phyloP scores from a whole-genome alignment of 495 filamentous ascomycete genomes.

The Mycothermus thermophilus region DNA sequence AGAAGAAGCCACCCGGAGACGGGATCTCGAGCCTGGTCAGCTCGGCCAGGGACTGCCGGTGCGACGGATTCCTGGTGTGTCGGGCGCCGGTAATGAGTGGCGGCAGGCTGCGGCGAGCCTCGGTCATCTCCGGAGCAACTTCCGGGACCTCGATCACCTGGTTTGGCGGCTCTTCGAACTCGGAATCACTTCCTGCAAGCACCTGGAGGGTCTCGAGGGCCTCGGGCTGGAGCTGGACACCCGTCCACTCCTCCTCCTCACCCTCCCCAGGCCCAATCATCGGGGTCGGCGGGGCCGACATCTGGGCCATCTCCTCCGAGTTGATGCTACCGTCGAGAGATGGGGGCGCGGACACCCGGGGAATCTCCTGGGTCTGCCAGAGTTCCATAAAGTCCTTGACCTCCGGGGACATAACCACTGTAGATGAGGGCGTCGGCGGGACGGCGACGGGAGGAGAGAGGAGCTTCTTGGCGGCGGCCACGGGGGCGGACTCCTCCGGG shows the following conservation, averaged over 20 bases:
- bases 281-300: conserved; percentile 72
- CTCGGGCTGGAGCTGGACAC: conserved; percentile 60
- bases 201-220: conserved; percentile 67
- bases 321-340: conserved; percentile 79
- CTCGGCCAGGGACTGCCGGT: conserved; percentile 35
- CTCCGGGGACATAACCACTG: conserved; percentile 64
- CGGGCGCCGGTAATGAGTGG: conserved; percentile 24
- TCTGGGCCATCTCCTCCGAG: conserved; percentile 66
- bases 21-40: conserved; percentile 68
- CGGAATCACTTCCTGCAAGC: conserved; percentile 44
- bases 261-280: conserved; percentile 46
- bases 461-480: conserved; percentile 19
- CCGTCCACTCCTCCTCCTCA: conserved; percentile 40
- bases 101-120: conserved; percentile 25
- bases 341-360: conserved; percentile 63
- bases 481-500: conserved; percentile 28
- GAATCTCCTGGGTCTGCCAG: conserved; percentile 42
- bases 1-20: conserved; percentile 84
- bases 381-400: conserved; percentile 49
- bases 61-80: conserved; percentile 18
- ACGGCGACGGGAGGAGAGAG: conserved; percentile 58
- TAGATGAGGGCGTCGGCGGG: conserved; percentile 60
- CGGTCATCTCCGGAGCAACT: conserved; percentile 22
- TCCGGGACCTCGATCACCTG: conserved; percentile 37
- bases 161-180: conserved; percentile 36